Evolutionary conservation across 1,139 yeast species (phyloP).

Genomic region (Yarrowia galli): DNA sequence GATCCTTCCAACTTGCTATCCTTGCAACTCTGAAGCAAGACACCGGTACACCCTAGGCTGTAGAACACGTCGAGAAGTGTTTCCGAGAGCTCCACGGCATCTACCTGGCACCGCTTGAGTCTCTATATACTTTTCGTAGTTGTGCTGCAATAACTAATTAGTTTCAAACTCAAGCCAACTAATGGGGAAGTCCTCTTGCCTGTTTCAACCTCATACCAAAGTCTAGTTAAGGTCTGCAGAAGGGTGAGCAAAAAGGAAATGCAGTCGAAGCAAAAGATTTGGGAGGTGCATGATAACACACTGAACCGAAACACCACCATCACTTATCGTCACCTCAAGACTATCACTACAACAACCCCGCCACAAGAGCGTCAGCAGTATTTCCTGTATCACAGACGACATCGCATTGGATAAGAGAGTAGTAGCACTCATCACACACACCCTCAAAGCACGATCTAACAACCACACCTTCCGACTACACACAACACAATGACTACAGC

Average conservation of each 20-base stretch:
- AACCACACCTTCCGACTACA: too few species aligned
- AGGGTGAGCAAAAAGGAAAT: neutral
- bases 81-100: too few species aligned
- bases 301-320: neutral
- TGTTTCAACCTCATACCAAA: slow-evolving; percentile 6
- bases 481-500: slow-evolving; percentile 73
- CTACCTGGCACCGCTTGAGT: too few species aligned
- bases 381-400: too few species aligned
- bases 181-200: slow-evolving; percentile 11
- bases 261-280: slow-evolving; percentile 1
- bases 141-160: slow-evolving; percentile 8
- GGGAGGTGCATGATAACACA: slow-evolving; percentile 25
- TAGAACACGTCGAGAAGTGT: too few species aligned
- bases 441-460: too few species aligned
- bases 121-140: neutral
- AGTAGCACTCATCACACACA: too few species aligned
- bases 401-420: too few species aligned
- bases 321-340: slow-evolving; percentile 1
- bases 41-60: too few species aligned
- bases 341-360: neutral
- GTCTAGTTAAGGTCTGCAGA: slow-evolving; percentile 6
- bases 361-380: neutral
- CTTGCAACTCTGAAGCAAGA: too few species aligned
- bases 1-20: too few species aligned
- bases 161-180: slow-evolving; percentile 23